Conservation (phyloP, 441 rosid species). For the Pelargonium myrrhifolium region DNA sequence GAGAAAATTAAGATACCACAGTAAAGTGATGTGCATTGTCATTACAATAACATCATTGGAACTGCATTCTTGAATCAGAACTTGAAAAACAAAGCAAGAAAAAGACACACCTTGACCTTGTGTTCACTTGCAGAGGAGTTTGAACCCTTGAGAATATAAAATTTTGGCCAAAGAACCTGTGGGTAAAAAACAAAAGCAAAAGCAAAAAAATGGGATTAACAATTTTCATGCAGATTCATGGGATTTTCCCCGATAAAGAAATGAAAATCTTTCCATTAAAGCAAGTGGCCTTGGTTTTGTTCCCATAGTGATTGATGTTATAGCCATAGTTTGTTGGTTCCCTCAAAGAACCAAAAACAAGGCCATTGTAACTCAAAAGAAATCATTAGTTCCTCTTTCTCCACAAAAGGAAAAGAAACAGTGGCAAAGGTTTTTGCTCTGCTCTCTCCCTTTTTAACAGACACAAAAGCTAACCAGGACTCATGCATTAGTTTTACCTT, state of each 20-base stretch:
- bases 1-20: neutral
- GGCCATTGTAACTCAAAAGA: constrained; percentile 25
- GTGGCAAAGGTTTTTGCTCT: constrained; percentile 11
- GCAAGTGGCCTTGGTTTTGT: constrained; percentile 13
- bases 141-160: neutral
- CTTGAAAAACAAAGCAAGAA: constrained; percentile 7
- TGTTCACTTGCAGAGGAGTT: constrained; percentile 21
- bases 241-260: constrained; percentile 20
- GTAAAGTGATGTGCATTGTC: neutral
- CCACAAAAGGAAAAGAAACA: constrained; percentile 31
- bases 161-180: neutral
- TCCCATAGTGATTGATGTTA: constrained; percentile 21
- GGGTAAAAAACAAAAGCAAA: constrained; percentile 12
- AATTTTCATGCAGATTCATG: constrained; percentile 20
- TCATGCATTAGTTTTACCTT: constrained; percentile 19
- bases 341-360: constrained; percentile 29
- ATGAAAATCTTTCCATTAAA: constrained; percentile 18
- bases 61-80: constrained; percentile 6
- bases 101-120: constrained; percentile 33
- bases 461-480: constrained; percentile 21
- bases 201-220: constrained; percentile 13
- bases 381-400: constrained; percentile 36
- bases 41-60: neutral
- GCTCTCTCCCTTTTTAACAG: constrained; percentile 16
- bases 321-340: constrained; percentile 20